phyloP scores from a whole-genome alignment of 108 stramenopile species.

The Nannochloropsis granulata region DNA sequence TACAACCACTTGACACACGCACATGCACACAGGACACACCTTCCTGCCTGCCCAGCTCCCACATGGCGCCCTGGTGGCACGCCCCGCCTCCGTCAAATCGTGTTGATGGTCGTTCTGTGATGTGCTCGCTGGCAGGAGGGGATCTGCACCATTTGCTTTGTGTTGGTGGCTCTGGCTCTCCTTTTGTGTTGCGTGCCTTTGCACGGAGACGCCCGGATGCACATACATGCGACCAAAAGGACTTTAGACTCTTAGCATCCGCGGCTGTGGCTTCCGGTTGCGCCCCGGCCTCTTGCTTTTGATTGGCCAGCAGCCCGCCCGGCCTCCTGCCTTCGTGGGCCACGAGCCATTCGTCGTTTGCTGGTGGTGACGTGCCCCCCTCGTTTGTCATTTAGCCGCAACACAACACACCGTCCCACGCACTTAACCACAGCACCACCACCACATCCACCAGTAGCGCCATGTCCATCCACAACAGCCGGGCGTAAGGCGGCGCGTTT shows the following conservation, averaged over 20 bases:
- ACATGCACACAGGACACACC: too few relatives aligned
- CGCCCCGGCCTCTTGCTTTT: too few relatives aligned
- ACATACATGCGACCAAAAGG: too few relatives aligned
- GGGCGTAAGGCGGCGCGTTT: background rate
- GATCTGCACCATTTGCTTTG: background rate
- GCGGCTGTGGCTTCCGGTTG: too few relatives aligned
- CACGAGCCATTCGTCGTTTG: background rate
- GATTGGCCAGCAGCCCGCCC: too few relatives aligned
- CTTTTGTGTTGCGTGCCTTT: background rate
- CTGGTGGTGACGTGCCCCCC: background rate
- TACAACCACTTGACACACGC: too few relatives aligned
- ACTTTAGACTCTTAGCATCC: too few relatives aligned
- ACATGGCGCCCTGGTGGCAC: background rate
- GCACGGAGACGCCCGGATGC: background rate
- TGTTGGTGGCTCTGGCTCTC: background rate
- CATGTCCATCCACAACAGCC: too few relatives aligned
- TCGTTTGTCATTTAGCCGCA: background rate
- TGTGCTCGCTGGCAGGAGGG: background rate
- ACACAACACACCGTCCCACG: too few relatives aligned
- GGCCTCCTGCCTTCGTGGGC: background rate
- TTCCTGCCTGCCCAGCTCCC: background rate
- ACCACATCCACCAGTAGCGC: too few relatives aligned
- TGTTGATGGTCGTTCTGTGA: background rate
- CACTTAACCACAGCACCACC: too few relatives aligned
- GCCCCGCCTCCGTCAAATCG: background rate